phyloP scores from a whole-genome alignment of 2,329 filamentous ascomycete species.

The Ophiostoma quercus region DNA sequence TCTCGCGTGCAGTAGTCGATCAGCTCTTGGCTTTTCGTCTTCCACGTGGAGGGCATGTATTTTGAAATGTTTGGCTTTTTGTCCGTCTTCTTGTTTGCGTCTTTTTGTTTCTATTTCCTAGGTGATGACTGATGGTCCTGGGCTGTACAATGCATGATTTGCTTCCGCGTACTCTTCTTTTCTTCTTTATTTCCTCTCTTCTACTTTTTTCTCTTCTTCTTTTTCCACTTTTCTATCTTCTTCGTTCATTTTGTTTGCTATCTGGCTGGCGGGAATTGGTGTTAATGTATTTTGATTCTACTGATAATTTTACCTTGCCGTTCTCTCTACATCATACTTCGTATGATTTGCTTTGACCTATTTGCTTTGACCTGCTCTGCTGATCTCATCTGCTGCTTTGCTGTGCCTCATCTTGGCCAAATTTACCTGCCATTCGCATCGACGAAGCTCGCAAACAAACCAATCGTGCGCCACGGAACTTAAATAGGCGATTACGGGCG shows the following conservation, averaged over 20 bases:
- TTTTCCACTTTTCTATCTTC: not conserved
- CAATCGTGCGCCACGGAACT: not conserved
- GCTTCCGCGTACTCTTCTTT: not conserved
- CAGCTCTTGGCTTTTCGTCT: not conserved
- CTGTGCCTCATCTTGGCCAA: not conserved
- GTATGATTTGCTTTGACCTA: not conserved
- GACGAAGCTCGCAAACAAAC: not conserved
- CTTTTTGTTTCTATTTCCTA: not conserved
- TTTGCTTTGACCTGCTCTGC: not conserved
- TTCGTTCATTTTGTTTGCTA: constrained; percentile 14
- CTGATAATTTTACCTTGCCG: not conserved
- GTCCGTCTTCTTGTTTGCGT: not conserved
- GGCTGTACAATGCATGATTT: constrained; percentile 5
- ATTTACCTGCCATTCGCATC: not conserved
- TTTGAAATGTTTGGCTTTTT: not conserved
- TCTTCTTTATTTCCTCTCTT: not conserved
- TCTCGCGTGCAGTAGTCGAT: constrained; percentile 24
- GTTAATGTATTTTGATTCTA: constrained; percentile 3
- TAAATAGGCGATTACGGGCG: not conserved
- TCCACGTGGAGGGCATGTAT: not conserved
- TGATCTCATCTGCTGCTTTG: not conserved
- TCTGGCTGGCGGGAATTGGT: not conserved
- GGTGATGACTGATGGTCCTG: not conserved
- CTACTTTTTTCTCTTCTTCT: not conserved
- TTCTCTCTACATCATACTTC: not conserved